Percentiles rank a stretch among this genome's conserved stretches.
Evolutionary conservation across 1,139 yeast genomes (phyloP).

Genomic region (Candida sp.): DNA sequence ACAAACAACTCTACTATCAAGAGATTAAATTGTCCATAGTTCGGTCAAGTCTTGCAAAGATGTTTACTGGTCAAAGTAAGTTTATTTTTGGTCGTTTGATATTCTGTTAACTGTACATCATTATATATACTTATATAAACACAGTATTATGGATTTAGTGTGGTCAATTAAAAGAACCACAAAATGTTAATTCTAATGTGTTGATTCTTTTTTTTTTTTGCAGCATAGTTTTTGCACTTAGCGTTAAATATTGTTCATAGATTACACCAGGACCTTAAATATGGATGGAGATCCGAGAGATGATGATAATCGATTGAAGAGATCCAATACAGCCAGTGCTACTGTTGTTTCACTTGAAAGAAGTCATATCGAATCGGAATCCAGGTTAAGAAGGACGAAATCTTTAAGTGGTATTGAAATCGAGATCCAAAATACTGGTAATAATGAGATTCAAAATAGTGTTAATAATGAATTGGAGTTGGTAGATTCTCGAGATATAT

Average conservation of each 20-base stretch:
- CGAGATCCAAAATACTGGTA: not conserved
- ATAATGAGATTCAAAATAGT: not conserved
- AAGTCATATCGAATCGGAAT: not conserved
- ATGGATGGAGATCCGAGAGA: not conserved
- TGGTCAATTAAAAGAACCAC: not conserved
- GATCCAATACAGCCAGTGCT: not conserved
- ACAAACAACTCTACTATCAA: too few relatives aligned
- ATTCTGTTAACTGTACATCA: too few relatives aligned
- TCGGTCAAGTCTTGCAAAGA: too few relatives aligned
- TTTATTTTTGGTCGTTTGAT: too few relatives aligned
- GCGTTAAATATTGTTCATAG: not conserved
- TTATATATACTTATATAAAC: too few relatives aligned
- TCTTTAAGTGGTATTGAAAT: not conserved
- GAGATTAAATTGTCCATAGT: too few relatives aligned
- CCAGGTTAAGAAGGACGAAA: not conserved
- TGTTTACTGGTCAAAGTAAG: too few relatives aligned
- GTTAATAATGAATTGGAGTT: not conserved
- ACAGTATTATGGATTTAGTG: too few relatives aligned
- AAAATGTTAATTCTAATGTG: slow-evolving; percentile 14
- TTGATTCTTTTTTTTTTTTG: not conserved
- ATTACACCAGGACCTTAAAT: not conserved
- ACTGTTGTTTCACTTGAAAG: not conserved
- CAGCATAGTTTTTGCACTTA: not conserved
- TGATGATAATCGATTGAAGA: not conserved
- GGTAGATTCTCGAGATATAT: not conserved